A percentile compares a stretch with the other conserved stretches of the same genome.
Conservation (phyloP, 1,284 basidiomycete genomes). For the Rhodotorula sp. region DNA sequence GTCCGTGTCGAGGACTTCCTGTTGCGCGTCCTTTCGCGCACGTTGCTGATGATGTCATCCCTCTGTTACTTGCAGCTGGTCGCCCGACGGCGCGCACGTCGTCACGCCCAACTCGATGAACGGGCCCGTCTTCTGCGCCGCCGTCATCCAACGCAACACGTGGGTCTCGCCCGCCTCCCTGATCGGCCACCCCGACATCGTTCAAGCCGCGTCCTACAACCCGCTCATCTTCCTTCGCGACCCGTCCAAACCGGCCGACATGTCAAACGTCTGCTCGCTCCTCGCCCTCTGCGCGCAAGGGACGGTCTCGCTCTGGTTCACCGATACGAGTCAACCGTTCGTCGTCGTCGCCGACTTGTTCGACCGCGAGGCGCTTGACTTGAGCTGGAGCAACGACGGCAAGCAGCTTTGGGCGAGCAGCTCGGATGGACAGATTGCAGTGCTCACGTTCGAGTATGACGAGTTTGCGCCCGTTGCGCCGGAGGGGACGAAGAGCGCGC, state of each 20-base stretch:
- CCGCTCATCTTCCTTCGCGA: slow-evolving; percentile 86
- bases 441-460: slow-evolving; percentile 72
- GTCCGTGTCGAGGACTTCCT: slow-evolving; percentile 34
- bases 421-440: slow-evolving; percentile 89
- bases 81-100: slow-evolving; percentile 96
- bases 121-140: slow-evolving; percentile 95
- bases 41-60: neutral
- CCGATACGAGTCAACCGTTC: slow-evolving; percentile 80
- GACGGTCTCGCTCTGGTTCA: slow-evolving; percentile 79
- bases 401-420: slow-evolving; percentile 90
- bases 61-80: slow-evolving; percentile 68
- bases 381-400: slow-evolving; percentile 93
- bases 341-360: slow-evolving; percentile 93
- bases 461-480: slow-evolving; percentile 83
- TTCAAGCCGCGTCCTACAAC: slow-evolving; percentile 95
- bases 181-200: slow-evolving; percentile 95
- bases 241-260: slow-evolving; percentile 60
- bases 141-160: slow-evolving; percentile 71
- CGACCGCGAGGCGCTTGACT: slow-evolving; percentile 89
- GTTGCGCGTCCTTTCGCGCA: neutral
- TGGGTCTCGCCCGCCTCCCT: slow-evolving; percentile 82
- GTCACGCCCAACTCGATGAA: slow-evolving; percentile 97
- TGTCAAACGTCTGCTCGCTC: slow-evolving; percentile 74
- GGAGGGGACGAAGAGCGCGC: slow-evolving; percentile 64
- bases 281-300: slow-evolving; percentile 84